Evolutionary conservation across 1,284 basidiomycete genomes (phyloP).

Genomic region (Fomitopsis schrenkii): DNA sequence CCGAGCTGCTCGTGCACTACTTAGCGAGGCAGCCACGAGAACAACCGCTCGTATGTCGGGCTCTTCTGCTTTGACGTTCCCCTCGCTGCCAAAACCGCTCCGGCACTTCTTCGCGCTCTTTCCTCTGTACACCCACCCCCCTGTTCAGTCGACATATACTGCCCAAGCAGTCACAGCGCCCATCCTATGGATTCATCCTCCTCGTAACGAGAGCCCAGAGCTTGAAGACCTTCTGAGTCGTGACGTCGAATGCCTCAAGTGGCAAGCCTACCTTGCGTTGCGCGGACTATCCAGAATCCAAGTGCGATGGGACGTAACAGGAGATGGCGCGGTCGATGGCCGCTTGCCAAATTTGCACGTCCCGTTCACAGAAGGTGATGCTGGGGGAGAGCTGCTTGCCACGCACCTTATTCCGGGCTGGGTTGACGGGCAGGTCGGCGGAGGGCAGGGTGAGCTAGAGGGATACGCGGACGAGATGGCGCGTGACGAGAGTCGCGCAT

Average conservation of each 20-base stretch:
- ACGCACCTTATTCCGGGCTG: constrained; percentile 66
- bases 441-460: constrained; percentile 46
- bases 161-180: constrained; percentile 39
- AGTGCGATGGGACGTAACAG: constrained; percentile 61
- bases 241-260: constrained; percentile 81
- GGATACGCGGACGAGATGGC: constrained; percentile 58
- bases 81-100: constrained; percentile 33
- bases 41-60: background rate
- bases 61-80: constrained; percentile 6
- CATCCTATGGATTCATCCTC: constrained; percentile 64
- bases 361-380: constrained; percentile 25
- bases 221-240: constrained; percentile 47
- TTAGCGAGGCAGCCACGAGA: background rate
- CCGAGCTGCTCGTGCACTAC: background rate
- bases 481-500: constrained; percentile 72
- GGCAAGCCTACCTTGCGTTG: constrained; percentile 79
- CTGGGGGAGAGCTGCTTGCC: constrained; percentile 50
- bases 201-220: constrained; percentile 24
- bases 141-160: constrained; percentile 45
- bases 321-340: constrained; percentile 62
- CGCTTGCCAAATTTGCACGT: constrained; percentile 65
- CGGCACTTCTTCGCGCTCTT: constrained; percentile 50
- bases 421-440: constrained; percentile 50
- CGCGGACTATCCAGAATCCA: constrained; percentile 48
- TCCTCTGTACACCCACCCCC: constrained; percentile 46